Conservation (phyloP, 257 asterid genomes). For the Hygrophila difformis region DNA sequence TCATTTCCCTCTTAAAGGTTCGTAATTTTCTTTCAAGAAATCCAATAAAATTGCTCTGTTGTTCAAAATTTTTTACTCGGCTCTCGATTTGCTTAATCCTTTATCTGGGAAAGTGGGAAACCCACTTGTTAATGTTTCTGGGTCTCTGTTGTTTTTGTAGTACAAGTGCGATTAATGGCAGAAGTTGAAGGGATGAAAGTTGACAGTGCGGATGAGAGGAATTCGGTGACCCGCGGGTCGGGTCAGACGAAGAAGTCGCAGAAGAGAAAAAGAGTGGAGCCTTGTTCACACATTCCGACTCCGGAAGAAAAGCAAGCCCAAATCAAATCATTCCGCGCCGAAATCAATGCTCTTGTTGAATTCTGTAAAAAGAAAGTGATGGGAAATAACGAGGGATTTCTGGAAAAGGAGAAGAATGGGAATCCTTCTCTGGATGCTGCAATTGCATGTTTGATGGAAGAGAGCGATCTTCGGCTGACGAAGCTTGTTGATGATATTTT, state of each 20-base stretch:
- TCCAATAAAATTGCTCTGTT: no score
- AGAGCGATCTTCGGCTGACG: slow-evolving; percentile 62
- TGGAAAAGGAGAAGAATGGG: slow-evolving; percentile 27
- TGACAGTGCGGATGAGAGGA: slow-evolving; percentile 14
- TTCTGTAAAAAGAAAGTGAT: slow-evolving; percentile 30
- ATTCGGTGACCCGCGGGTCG: slow-evolving; percentile 5
- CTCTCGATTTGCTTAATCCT: no score
- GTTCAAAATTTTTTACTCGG: no score
- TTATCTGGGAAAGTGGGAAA: no score
- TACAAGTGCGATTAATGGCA: slow-evolving; percentile 19
- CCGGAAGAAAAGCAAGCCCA: slow-evolving; percentile 42
- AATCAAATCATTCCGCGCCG: slow-evolving; percentile 33
- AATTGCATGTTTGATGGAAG: slow-evolving; percentile 73
- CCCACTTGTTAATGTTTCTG: no score
- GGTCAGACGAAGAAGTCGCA: slow-evolving; percentile 18
- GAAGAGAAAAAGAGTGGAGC: slow-evolving; percentile 32
- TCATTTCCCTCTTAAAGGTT: no score
- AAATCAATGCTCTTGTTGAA: slow-evolving; percentile 40
- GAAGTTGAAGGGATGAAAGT: slow-evolving; percentile 22
- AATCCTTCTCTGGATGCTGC: slow-evolving; percentile 27
- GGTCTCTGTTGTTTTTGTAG: no score
- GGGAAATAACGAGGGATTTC: slow-evolving; percentile 20
- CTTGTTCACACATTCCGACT: not conserved
- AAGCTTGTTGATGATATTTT: slow-evolving; percentile 56
- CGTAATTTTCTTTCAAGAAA: no score